Evolutionary conservation across 805 yeast species (phyloP).

Genomic region (Cyberlindnera euphorbiiphila): DNA sequence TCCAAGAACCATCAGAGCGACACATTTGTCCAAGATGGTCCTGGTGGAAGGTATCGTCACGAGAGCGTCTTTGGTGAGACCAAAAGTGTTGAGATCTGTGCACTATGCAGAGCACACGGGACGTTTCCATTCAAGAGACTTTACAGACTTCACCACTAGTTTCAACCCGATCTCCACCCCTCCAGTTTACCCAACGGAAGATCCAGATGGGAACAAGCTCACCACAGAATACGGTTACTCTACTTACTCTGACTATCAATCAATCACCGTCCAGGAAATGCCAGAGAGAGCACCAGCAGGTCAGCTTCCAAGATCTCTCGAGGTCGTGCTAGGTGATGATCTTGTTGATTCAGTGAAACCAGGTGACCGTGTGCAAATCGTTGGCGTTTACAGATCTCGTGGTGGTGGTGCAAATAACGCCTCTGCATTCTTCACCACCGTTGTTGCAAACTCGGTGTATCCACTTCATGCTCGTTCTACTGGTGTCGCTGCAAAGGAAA

Average conservation of each 20-base stretch:
- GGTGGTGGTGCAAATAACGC: constrained; percentile 61
- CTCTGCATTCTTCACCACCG: constrained; percentile 75
- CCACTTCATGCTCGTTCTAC: constrained; percentile 85
- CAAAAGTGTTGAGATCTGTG: constrained; percentile 85
- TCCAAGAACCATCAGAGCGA: constrained; percentile 81
- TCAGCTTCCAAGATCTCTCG: constrained; percentile 90
- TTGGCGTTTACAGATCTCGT: constrained; percentile 88
- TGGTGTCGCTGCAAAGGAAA: constrained; percentile 68
- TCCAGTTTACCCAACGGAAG: constrained; percentile 89
- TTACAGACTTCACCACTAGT: constrained; percentile 88
- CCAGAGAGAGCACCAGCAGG: constrained; percentile 98
- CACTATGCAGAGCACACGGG: constrained; percentile 86
- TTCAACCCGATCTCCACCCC: constrained; percentile 80
- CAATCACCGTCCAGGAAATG: constrained; percentile 91
- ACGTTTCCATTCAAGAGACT: constrained; percentile 85
- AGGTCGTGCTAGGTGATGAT: constrained; percentile 91
- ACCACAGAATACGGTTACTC: constrained; percentile 90
- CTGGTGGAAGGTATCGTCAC: constrained; percentile 95
- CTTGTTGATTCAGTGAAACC: constrained; percentile 90
- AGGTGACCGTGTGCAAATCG: constrained; percentile 91
- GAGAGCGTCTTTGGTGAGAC: constrained; percentile 87
- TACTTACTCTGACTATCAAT: constrained; percentile 91
- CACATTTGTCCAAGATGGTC: constrained; percentile 73
- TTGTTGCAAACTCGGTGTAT: constrained; percentile 85
- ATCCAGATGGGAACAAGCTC: constrained; percentile 83